Evolutionary conservation across 257 asterid genomes (phyloP).

Genomic region (Solanum appendiculatum): DNA sequence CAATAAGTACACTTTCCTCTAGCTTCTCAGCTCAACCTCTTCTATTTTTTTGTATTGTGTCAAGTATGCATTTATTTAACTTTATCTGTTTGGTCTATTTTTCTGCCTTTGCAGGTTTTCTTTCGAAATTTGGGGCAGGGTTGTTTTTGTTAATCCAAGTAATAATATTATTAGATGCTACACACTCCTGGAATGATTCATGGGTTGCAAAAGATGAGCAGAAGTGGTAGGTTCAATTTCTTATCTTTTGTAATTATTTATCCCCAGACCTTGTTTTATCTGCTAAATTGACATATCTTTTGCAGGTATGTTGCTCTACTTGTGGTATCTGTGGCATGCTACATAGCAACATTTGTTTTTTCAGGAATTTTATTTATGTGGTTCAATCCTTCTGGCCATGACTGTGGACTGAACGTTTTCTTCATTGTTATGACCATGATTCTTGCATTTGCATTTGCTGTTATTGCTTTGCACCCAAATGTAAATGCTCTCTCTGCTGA

Average conservation of each 20-base stretch:
- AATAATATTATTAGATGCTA: slow-evolving; percentile 68
- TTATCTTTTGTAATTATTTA: neutral
- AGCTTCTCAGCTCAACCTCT: neutral
- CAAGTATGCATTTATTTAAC: neutral
- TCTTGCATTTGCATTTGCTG: slow-evolving; percentile 65
- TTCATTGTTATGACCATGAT: slow-evolving; percentile 87
- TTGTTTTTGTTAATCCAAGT: slow-evolving; percentile 85
- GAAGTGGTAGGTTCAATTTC: slow-evolving; percentile 56
- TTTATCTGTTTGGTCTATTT: neutral
- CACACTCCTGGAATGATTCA: slow-evolving; percentile 94
- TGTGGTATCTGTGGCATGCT: slow-evolving; percentile 67
- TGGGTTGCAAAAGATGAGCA: slow-evolving; percentile 97
- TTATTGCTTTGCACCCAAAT: slow-evolving; percentile 80
- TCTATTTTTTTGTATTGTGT: neutral
- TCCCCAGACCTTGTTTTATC: neutral
- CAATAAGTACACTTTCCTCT: neutral
- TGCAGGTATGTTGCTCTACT: slow-evolving; percentile 83
- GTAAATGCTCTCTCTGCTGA: slow-evolving; percentile 21
- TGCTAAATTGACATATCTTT: slow-evolving; percentile 2
- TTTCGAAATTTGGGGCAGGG: slow-evolving; percentile 97
- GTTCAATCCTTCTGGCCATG: slow-evolving; percentile 95
- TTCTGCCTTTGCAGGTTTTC: slow-evolving; percentile 42
- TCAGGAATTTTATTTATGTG: slow-evolving; percentile 85
- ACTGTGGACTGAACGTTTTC: slow-evolving; percentile 86
- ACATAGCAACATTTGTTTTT: slow-evolving; percentile 55